Conservation (phyloP, 208 protist genomes). For the Wallacemonas collosoma region DNA sequence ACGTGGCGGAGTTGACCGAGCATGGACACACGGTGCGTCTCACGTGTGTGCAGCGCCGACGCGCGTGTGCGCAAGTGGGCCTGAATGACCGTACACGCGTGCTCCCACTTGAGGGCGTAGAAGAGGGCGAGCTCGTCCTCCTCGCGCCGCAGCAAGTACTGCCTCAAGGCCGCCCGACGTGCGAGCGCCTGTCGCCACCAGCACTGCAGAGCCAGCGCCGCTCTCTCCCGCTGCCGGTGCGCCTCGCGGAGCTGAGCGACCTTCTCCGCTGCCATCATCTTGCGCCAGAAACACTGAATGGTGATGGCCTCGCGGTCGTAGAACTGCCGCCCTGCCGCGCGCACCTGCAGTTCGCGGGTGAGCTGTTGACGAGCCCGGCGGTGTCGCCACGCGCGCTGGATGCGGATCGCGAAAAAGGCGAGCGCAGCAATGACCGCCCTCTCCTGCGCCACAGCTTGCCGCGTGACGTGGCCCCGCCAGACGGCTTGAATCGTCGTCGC, state of each 20-base stretch:
- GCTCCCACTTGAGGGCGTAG: constrained; percentile 72
- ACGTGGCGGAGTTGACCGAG: constrained; percentile 38
- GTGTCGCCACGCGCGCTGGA: constrained; percentile 73
- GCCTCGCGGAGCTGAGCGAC: constrained; percentile 45
- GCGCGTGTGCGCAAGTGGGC: constrained; percentile 46
- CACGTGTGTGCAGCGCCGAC: constrained; percentile 27
- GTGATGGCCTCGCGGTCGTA: constrained; percentile 45
- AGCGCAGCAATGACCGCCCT: constrained; percentile 24
- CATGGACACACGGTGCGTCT: constrained; percentile 29
- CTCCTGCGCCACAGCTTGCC: constrained; percentile 41
- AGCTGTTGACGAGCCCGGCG: constrained; percentile 35
- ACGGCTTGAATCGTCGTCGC: constrained; percentile 72
- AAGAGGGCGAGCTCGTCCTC: constrained; percentile 54
- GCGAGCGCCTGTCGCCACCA: constrained; percentile 77
- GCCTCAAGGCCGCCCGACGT: constrained; percentile 27
- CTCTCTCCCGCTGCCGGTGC: constrained; percentile 19
- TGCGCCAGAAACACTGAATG: constrained; percentile 90
- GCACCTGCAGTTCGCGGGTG: constrained; percentile 32
- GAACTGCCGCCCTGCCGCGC: constrained; percentile 30
- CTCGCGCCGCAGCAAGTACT: constrained; percentile 37
- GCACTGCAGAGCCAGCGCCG: constrained; percentile 52
- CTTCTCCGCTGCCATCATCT: constrained; percentile 59
- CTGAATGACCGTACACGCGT: constrained; percentile 49
- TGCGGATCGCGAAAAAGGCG: constrained; percentile 31
- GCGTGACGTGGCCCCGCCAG: constrained; percentile 83